Conservation (phyloP, 2,329 filamentous ascomycete genomes). For the Fusarium siculi region DNA sequence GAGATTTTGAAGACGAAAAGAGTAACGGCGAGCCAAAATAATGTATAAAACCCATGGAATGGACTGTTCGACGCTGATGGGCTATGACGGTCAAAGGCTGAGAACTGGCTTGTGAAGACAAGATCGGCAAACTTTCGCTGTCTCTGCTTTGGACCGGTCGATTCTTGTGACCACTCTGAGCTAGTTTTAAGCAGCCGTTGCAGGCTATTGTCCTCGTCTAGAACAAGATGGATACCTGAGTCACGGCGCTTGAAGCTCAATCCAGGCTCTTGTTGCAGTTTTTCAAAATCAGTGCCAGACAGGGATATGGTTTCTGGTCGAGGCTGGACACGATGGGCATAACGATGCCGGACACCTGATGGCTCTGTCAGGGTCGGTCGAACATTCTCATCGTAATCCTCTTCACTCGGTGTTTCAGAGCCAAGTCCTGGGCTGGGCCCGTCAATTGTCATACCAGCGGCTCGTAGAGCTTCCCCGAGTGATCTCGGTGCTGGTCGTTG, state of each 20-base stretch:
- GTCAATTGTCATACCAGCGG: conserved; percentile 40
- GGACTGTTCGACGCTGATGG: conserved; percentile 70
- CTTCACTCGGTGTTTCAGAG: conserved; percentile 57
- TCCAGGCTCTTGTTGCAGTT: conserved; percentile 6
- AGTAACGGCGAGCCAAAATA: conserved; percentile 79
- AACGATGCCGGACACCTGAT: conserved; percentile 34
- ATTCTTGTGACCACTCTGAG: conserved; percentile 39
- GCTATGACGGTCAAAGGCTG: conserved; percentile 80
- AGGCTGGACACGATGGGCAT: not conserved
- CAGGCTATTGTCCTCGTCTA: conserved; percentile 45
- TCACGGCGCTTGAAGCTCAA: conserved; percentile 37
- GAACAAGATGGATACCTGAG: conserved; percentile 42
- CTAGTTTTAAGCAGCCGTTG: conserved; percentile 43
- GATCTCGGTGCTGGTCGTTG: conserved; percentile 36
- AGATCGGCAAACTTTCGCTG: conserved; percentile 57
- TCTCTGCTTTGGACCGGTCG: conserved; percentile 21
- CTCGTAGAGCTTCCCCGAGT: conserved; percentile 44
- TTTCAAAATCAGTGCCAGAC: conserved; percentile 14
- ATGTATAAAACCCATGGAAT: conserved; percentile 82
- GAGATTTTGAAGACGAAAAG: conserved; percentile 74
- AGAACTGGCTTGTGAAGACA: conserved; percentile 78
- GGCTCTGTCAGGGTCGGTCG: conserved; percentile 41
- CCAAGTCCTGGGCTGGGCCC: conserved; percentile 37
- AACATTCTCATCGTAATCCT: conserved; percentile 57
- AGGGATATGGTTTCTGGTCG: conserved; percentile 11